Percentiles rank a stretch among this genome's conserved stretches.
These are phyloP conservation scores for Fusarium succisae DNA, from an alignment of 2,329 filamentous ascomycete genomes.

Conservation along the genomic window DNA sequence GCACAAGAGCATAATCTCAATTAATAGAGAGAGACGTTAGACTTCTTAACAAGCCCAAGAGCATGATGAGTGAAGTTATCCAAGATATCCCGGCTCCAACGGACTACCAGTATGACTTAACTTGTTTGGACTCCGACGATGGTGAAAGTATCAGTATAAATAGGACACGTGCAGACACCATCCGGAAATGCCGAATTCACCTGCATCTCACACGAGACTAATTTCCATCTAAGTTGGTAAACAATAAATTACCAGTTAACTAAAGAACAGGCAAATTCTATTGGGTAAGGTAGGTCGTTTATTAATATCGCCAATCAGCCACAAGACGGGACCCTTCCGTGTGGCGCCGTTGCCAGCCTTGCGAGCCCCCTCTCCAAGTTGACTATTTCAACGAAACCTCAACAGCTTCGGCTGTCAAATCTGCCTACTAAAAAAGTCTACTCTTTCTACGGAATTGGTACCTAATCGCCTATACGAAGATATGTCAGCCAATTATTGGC, in stretches of 20 bases:
- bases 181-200: background rate
- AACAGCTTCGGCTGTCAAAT: slow-evolving; percentile 7
- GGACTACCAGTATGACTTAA: background rate
- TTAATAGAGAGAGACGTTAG: background rate
- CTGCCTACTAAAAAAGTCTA: background rate
- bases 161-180: background rate
- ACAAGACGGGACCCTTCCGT: slow-evolving; percentile 18
- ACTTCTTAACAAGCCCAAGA: background rate
- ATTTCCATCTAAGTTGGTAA: background rate
- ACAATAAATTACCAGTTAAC: background rate
- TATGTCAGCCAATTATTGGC: slow-evolving; percentile 98
- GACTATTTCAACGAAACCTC: slow-evolving; percentile 3
- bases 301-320: slow-evolving; percentile 21
- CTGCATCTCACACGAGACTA: background rate
- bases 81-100: background rate
- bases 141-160: background rate
- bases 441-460: background rate
- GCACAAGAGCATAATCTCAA: background rate
- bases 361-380: slow-evolving; percentile 8
- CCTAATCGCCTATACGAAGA: slow-evolving; percentile 23
- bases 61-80: background rate
- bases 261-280: background rate
- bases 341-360: slow-evolving; percentile 28
- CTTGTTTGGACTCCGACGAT: background rate
- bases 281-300: slow-evolving; percentile 6